Conservation (phyloP, 768 basidiomycete genomes). For the Scleroderma bovista region DNA sequence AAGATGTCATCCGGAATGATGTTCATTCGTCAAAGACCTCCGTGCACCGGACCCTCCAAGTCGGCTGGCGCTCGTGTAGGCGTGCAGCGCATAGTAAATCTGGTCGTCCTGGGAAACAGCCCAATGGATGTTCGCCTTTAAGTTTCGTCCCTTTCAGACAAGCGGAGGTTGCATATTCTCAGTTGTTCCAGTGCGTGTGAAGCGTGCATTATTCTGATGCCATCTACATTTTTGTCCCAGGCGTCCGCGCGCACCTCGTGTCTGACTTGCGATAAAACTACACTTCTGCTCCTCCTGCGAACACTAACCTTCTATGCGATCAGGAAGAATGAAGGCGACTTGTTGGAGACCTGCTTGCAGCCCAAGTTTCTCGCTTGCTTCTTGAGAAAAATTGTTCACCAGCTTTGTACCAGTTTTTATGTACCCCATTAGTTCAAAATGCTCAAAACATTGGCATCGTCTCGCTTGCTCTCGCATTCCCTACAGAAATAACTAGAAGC, state of each 20-base stretch:
- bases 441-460: too few species aligned
- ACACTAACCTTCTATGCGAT: too few species aligned
- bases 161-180: constrained; percentile 23
- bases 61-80: not conserved
- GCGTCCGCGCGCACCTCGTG: constrained; percentile 1
- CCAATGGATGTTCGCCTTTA: constrained; percentile 13
- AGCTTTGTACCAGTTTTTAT: too few species aligned
- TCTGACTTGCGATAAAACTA: not conserved
- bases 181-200: constrained; percentile 21
- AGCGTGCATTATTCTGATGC: not conserved
- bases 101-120: not conserved
- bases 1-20: not conserved
- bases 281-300: not conserved
- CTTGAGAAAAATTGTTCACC: too few species aligned
- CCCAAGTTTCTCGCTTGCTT: too few species aligned
- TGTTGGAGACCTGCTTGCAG: too few species aligned
- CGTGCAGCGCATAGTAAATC: not conserved
- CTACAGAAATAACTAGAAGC: too few species aligned
- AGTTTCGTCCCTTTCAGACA: constrained; percentile 20
- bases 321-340: too few species aligned
- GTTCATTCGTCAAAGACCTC: not conserved
- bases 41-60: not conserved
- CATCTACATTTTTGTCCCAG: constrained; percentile 3
- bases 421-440: too few species aligned
- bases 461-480: too few species aligned